phyloP scores from a whole-genome alignment of 768 basidiomycete species.

The Lactifluus piperatus region DNA sequence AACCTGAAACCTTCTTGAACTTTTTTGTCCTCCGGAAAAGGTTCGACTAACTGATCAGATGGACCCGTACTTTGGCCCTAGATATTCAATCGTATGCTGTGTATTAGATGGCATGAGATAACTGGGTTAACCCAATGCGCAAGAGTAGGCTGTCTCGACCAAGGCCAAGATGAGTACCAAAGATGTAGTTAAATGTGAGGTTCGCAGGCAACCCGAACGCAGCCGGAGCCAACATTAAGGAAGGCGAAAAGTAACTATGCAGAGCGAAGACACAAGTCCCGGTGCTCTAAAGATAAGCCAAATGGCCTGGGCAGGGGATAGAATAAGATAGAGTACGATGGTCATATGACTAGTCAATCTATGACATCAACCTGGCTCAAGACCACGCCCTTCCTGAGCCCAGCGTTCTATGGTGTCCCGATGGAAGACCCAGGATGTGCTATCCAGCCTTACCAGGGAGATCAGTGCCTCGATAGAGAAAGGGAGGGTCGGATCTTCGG shows the following conservation, averaged over 20 bases:
- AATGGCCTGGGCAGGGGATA: background rate
- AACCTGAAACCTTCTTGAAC: background rate
- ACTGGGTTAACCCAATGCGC: too few relatives aligned
- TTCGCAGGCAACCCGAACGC: too few relatives aligned
- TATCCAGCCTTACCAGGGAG: conserved; percentile 33
- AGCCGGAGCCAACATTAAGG: too few relatives aligned
- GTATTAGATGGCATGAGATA: too few relatives aligned
- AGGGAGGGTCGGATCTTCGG: conserved; percentile 31
- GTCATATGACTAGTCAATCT: background rate
- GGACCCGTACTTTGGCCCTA: too few relatives aligned
- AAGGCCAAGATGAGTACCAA: too few relatives aligned
- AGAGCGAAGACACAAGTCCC: background rate
- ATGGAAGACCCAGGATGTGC: conserved; percentile 35
- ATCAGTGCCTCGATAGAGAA: conserved; percentile 31
- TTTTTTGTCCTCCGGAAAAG: too few relatives aligned
- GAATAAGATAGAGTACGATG: background rate
- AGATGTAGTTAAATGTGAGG: too few relatives aligned
- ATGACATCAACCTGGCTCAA: background rate
- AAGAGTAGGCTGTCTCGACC: too few relatives aligned
- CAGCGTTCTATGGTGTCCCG: conserved; percentile 29
- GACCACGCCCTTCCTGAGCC: conserved; percentile 14
- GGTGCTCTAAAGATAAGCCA: background rate
- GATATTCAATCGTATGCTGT: too few relatives aligned
- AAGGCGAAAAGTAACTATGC: too few relatives aligned
- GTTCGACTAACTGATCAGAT: too few relatives aligned